Evolutionary conservation across 2,329 filamentous ascomycete genomes (phyloP), one percentile per base, ranked within the genome.

Genomic region (Diaporthe velutina): DNA sequence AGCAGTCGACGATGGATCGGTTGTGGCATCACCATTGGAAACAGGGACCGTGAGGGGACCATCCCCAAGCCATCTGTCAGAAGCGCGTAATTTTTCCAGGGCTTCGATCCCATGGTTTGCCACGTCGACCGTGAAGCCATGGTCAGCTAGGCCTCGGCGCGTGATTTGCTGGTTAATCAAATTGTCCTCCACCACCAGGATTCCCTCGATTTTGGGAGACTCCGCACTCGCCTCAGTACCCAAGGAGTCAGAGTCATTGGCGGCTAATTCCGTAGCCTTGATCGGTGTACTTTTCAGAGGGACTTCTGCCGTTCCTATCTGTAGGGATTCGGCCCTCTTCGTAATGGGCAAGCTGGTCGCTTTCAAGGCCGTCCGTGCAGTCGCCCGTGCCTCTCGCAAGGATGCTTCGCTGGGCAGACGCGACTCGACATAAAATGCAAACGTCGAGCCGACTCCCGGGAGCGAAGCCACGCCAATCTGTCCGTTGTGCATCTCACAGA

Each of bases 401-500:
- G 86, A 82, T 4, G 78, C 81, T 10, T 83, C 82, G 25, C 80
- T 85, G 1, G 88, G 87, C 1, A 84, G 78, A 76, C 84, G 84
- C 0, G 91, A 89, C 78, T 92, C 90, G 74, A 95, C 89, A 81
- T 93, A 95, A 81, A 96, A 95, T 0, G 91, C 91, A 82, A 95
- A 95, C 0, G 91, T 94, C 76, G 91, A 93, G 1, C 94, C 93
- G n/a, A 90, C 88, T 1, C 92, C 93, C 3, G 90, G 86, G 76
- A 90, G 86, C n/a, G 91, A 93, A 1, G 89, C 86, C 8, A 96
- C 92, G 2, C 94, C 94, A 61, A 97, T 95, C 75, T 94, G 92
- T 5, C 94, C 94, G 28, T 94, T 93, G 81, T 96, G 94, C 15
- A 96, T 85, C 80, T 96, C 94, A 0, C 93, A 94, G n/a, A 97